Percentiles rank a stretch among this genome's conserved stretches.
Conservation (phyloP, 495 filamentous ascomycete genomes). For the Pyronema domesticum region DNA sequence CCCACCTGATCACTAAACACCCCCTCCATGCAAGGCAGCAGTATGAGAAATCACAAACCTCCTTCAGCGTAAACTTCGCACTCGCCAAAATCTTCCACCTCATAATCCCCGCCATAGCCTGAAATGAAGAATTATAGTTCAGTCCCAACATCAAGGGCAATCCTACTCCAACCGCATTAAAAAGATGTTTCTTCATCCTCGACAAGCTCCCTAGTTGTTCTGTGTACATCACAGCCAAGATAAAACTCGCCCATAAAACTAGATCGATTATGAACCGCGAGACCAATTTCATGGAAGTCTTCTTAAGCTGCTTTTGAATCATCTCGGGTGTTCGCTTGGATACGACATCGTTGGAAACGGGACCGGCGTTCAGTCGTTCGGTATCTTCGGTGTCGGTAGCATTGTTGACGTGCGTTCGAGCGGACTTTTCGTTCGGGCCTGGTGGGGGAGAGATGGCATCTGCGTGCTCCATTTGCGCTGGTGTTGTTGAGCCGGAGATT, state of each 20-base stretch:
- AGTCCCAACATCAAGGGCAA: constrained; percentile 17
- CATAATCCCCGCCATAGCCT: constrained; percentile 18
- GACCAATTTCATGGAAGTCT: neutral
- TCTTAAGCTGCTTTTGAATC: too few species aligned
- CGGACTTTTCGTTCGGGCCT: too few species aligned
- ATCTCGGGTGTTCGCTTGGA: too few species aligned
- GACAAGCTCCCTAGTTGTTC: constrained; percentile 1
- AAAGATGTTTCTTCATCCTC: constrained; percentile 11
- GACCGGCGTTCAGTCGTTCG: too few species aligned
- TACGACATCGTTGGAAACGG: too few species aligned
- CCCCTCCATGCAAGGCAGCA: neutral
- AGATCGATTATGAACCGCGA: neutral
- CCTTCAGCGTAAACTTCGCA: constrained; percentile 10
- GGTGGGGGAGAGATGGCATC: too few species aligned
- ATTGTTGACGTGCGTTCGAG: too few species aligned
- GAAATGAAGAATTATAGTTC: constrained; percentile 20
- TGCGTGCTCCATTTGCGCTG: too few species aligned
- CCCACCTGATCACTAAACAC: too few species aligned
- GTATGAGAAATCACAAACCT: constrained; percentile 4
- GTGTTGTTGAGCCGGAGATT: too few species aligned
- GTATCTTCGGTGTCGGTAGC: too few species aligned
- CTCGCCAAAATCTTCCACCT: constrained; percentile 17
- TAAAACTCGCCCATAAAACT: neutral
- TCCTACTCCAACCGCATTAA: constrained; percentile 18
- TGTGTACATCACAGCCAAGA: neutral